These are phyloP conservation scores for Exobasidium rhododendri DNA, from an alignment of 1,284 basidiomycete species.

Conservation along the genomic window DNA sequence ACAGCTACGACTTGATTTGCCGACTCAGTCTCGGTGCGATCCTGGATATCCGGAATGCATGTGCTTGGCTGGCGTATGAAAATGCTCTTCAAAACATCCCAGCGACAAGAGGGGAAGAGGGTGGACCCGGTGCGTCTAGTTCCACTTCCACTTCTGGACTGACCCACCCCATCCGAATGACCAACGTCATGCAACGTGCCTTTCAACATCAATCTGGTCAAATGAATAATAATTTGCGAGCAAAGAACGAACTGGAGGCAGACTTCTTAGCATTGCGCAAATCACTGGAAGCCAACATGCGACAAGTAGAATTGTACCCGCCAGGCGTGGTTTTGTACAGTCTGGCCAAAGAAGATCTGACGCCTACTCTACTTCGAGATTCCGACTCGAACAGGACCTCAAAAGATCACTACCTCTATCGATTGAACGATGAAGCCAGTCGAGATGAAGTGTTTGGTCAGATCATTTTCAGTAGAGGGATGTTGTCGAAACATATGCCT, in stretches of 20 bases:
- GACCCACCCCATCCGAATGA: conserved; percentile 20
- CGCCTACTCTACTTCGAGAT: background rate
- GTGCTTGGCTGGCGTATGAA: conserved; percentile 73
- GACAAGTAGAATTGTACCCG: conserved; percentile 69
- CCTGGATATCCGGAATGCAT: conserved; percentile 70
- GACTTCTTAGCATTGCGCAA: conserved; percentile 67
- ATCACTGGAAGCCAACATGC: conserved; percentile 80
- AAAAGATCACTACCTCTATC: conserved; percentile 19
- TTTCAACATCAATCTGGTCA: conserved; percentile 29
- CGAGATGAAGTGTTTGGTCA: conserved; percentile 67
- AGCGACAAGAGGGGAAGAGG: background rate
- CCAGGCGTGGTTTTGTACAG: conserved; percentile 76
- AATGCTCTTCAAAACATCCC: conserved; percentile 45
- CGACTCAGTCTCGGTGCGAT: conserved; percentile 74
- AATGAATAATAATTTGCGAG: background rate
- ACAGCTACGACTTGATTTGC: conserved; percentile 76
- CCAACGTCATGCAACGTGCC: conserved; percentile 32
- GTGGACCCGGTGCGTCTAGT: background rate
- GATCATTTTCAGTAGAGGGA: conserved; percentile 73
- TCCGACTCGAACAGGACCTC: background rate
- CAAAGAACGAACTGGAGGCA: conserved; percentile 19
- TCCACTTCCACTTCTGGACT: conserved; percentile 11
- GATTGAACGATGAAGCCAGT: conserved; percentile 18
- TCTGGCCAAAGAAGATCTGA: conserved; percentile 66
- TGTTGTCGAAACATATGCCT: conserved; percentile 65